Evolutionary conservation across 345 rosid genomes (phyloP).

Genomic region (Odontarrhena argentea): DNA sequence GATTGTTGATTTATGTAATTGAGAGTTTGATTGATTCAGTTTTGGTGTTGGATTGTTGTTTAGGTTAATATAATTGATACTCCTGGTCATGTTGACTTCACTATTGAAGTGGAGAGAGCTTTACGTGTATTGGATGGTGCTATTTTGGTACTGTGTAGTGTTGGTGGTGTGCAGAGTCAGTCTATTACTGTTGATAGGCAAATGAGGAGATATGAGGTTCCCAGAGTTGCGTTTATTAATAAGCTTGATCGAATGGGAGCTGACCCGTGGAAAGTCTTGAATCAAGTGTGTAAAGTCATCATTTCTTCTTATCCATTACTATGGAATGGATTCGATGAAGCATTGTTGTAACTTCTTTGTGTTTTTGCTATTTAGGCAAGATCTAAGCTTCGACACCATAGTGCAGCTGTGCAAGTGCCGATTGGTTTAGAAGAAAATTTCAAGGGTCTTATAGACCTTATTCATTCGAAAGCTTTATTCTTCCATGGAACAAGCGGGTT

Average conservation of each 20-base stretch:
- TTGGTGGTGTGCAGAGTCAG: constrained; percentile 99
- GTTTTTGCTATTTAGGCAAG: constrained; percentile 62
- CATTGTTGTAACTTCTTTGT: constrained; percentile 1
- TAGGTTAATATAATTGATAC: constrained; percentile 95
- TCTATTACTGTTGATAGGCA: constrained; percentile 98
- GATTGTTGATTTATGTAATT: background rate
- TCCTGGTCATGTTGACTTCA: constrained; percentile 98
- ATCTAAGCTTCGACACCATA: constrained; percentile 89
- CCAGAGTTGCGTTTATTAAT: constrained; percentile 89
- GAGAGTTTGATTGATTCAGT: background rate
- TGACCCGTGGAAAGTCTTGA: constrained; percentile 98
- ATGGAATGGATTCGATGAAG: background rate
- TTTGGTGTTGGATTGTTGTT: constrained; percentile 8
- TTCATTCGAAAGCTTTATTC: constrained; percentile 64
- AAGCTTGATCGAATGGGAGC: constrained; percentile 99
- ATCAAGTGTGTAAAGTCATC: constrained; percentile 57
- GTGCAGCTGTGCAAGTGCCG: constrained; percentile 97
- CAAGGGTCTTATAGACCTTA: constrained; percentile 88
- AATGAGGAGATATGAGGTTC: constrained; percentile 98
- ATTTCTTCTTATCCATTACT: background rate
- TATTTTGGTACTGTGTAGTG: constrained; percentile 89
- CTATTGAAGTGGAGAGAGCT: constrained; percentile 98
- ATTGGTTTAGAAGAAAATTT: constrained; percentile 92
- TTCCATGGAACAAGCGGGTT: constrained; percentile 93
- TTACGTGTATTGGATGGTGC: constrained; percentile 97